Base-by-base conservation (phyloP, 1,284 basidiomycete species). In the Pholiota adiposa region DNA sequence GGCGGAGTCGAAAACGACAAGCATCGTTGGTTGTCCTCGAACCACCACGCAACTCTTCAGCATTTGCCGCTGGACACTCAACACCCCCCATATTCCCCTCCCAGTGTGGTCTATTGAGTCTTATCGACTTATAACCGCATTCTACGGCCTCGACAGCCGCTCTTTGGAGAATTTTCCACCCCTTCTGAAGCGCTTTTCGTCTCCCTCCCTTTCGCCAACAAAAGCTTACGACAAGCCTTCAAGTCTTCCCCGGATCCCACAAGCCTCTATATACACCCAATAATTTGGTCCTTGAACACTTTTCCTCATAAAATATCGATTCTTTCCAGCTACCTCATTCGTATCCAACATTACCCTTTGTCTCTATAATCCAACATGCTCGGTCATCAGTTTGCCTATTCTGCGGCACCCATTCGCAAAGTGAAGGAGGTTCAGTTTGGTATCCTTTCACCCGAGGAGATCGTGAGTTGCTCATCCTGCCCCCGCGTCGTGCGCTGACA, bases 341-440 rank as follows among this genome's bases (percentile, higher is more conserved):
- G 51, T 59, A 63, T 58, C 62, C 69, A 59, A 53, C 56, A 62
- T 54, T 58, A 59, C 55, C 58, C 48, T 56, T 58, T 54, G 58
- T 64, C 61, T 65, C 61, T 70, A 64, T 67, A 60, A 68, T 43
- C 53, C 65, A 73, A 55, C 76, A 92, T 93, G 90, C 81, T 92
- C 63, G 90, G 90, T 65, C 90, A 93, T 76, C 89, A 91, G 74
- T 93, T 93, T 70, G 90, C 96, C 65, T 93, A 89, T 76, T 98
- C 96, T 44, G 90, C 93, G 72, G 96, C 96, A 60, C 96, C 96
- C 40, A 86, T 96, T 77, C 89, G 92, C 77, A 92, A 93, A 78
- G 94, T 98, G 70, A 93, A 90, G 81, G 96, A 98, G 81, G 97
- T 99, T 63, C 97, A 99, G 78, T 99, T 99, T 81, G 97, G 97